Base-by-base conservation (phyloP, 2,329 filamentous ascomycete species). In the Ophiostoma tasmaniense region DNA sequence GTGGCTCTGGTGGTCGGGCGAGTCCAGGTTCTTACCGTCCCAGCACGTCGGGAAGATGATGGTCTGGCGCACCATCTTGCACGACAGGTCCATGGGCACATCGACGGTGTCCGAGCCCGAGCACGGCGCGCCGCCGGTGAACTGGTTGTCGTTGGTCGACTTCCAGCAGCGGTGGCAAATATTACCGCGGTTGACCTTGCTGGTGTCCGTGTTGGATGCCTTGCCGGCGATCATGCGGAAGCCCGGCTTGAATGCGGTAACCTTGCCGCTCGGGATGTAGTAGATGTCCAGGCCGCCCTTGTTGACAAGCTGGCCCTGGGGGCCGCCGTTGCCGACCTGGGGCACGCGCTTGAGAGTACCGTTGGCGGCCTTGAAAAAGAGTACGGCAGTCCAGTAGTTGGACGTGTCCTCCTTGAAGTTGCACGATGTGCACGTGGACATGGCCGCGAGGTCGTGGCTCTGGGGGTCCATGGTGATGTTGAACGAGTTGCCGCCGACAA, bases 161-260 rank as follows among this genome's bases (percentile, higher is more conserved):
- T 78, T 82, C 80, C 80, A 82, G 77, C 80, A 81, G 68, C 80
- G 78, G 73, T 82, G 80, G 78, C 80, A 82, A 76, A 82, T 81
- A 75, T 79, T 80, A 69, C 75, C 42, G 42, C 42, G 42, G 42
- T 45, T 45, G 42, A 45, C 42, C 42, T 45, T 45, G 14, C 42
- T 45, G 17, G 42, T 73, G 72, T 80, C 77, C 28, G 77, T 79
- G 75, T 81, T 79, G 75, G 78, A 76, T 10, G 80, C 80, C 73
- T 79, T 76, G 71, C 80, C 80, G 30, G 80, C 80, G 68, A 82
- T 76, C 80, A 82, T 82, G 68, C 80, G 80, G 79, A 82, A 82
- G 68, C 80, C 80, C 70, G 78, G 77, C 75, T 77, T 78, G 74
- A 81, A 81, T 22, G 79, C 79, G 4, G 79, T 80, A 30, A 76